Evolutionary conservation across 208 protist species (phyloP).

Genomic region (Trypanosomatidae sp.): DNA sequence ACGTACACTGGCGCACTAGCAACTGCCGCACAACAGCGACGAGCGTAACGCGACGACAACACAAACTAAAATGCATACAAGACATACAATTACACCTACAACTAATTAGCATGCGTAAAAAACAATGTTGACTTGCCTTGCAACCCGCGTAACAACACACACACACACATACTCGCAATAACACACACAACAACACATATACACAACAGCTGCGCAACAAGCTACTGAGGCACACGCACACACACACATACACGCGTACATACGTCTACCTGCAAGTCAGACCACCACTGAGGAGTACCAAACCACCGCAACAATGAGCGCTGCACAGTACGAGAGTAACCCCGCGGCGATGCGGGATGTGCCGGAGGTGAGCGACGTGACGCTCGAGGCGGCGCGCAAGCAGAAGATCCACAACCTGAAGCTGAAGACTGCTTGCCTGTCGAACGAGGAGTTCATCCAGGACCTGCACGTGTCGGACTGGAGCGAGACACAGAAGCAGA

Average conservation of each 20-base stretch:
- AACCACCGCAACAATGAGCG: background rate
- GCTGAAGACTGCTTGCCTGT: constrained; percentile 55
- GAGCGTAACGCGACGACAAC: too few species aligned
- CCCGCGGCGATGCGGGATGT: background rate
- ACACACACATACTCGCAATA: too few species aligned
- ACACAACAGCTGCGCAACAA: background rate
- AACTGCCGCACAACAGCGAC: too few species aligned
- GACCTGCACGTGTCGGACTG: constrained; percentile 66
- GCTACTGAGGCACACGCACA: background rate
- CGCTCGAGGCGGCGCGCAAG: constrained; percentile 15
- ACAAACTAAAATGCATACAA: too few species aligned
- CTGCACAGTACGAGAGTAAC: background rate
- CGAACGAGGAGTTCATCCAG: constrained; percentile 67
- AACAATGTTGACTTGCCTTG: too few species aligned
- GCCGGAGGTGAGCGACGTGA: constrained; percentile 2
- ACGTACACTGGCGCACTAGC: too few species aligned
- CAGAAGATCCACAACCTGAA: constrained; percentile 70
- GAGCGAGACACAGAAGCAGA: constrained; percentile 58
- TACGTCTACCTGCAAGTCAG: background rate
- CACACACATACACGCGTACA: background rate
- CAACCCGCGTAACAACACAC: too few species aligned
- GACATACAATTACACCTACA: too few species aligned
- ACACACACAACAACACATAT: background rate
- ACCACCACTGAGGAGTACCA: background rate
- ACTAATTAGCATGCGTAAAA: too few species aligned